Conservation (phyloP, 192 early-diverging fungal species). For the Gigaspora rosea region DNA sequence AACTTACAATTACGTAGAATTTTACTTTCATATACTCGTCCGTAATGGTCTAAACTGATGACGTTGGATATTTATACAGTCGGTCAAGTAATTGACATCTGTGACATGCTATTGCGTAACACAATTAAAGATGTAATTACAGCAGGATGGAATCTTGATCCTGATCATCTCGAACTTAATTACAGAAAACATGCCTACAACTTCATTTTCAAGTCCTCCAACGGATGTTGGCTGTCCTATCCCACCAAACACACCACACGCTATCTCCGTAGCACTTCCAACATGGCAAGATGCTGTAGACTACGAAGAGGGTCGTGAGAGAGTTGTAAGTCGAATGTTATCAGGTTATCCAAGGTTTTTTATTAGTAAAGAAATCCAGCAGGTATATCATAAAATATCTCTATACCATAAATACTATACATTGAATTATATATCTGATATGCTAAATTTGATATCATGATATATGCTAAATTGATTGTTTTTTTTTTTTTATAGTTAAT, state of each 20-base stretch:
- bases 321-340: slow-evolving; percentile 70
- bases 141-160: no score
- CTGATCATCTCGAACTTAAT: no score
- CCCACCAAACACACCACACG: slow-evolving; percentile 73
- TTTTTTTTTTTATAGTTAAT: slow-evolving; percentile 36
- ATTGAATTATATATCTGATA: not conserved
- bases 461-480: not conserved
- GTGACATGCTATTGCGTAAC: no score
- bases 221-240: slow-evolving; percentile 67
- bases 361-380: slow-evolving; percentile 68
- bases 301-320: slow-evolving; percentile 85
- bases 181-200: no score
- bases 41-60: no score
- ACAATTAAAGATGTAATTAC: no score
- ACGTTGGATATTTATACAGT: no score
- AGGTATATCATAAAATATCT: slow-evolving; percentile 47
- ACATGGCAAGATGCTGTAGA: slow-evolving; percentile 88
- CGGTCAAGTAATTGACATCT: no score
- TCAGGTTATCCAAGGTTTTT: slow-evolving; percentile 96
- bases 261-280: slow-evolving; percentile 90
- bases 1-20: no score
- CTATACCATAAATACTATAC: not conserved
- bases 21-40: no score
- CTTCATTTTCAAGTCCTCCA: not conserved
- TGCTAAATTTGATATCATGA: no score